A percentile compares a stretch with the other conserved stretches of the same genome.
phyloP scores from a whole-genome alignment of 208 protist species.

The Acanthamoeba castellanii region DNA sequence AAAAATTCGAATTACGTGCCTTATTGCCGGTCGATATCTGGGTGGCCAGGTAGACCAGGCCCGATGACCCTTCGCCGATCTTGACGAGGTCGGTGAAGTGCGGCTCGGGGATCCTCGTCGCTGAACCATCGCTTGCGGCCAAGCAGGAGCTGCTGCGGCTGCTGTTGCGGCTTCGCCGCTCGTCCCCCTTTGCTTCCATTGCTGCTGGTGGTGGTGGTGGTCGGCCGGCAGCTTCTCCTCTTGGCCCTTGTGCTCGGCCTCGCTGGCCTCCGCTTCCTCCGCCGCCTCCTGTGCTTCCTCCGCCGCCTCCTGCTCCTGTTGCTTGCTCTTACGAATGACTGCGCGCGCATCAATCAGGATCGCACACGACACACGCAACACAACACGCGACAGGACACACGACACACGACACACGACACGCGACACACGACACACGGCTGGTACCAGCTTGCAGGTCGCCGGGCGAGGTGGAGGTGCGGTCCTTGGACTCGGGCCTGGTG shows the following conservation, averaged over 20 bases:
- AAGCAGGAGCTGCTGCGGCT: not conserved
- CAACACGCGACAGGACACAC: not conserved
- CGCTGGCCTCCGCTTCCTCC: not conserved
- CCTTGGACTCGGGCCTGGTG: not conserved
- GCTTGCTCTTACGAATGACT: slow-evolving; percentile 20
- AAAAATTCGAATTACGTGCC: not conserved
- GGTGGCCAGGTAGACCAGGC: slow-evolving; percentile 22
- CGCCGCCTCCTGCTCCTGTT: not conserved
- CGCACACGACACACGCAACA: not conserved
- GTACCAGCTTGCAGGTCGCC: slow-evolving; percentile 24
- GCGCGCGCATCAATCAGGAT: not conserved
- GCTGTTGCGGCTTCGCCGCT: not conserved
- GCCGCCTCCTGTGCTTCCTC: not conserved
- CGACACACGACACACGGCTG: not conserved
- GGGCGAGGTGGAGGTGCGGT: not conserved
- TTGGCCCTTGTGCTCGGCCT: not conserved
- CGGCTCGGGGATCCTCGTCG: slow-evolving; percentile 19
- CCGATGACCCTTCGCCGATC: slow-evolving; percentile 63
- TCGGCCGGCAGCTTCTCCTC: not conserved
- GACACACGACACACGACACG: not conserved
- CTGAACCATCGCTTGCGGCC: slow-evolving; percentile 3
- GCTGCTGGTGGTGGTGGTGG: not conserved
- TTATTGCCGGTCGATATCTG: slow-evolving; percentile 16
- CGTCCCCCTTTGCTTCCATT: not conserved
- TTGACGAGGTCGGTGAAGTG: slow-evolving; percentile 47